A percentile compares a stretch with the other conserved stretches of the same genome.
Evolutionary conservation across 2,329 filamentous ascomycete species (phyloP).

Genomic region (Apiospora hydei): DNA sequence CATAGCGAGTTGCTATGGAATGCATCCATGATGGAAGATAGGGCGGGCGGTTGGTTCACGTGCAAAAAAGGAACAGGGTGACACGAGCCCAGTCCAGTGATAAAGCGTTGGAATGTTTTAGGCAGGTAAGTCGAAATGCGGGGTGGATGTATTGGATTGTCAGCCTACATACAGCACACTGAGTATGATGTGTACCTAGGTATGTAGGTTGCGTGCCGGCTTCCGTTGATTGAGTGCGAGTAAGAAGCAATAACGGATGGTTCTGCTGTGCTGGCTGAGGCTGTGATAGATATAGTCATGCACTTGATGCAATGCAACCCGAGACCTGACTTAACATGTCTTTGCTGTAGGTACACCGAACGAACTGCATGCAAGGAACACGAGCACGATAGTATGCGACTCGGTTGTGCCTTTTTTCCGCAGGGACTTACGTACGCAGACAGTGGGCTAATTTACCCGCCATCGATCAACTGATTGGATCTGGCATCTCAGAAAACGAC

Average conservation of each 20-base stretch:
- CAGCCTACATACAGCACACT: background rate
- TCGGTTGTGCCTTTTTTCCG: background rate
- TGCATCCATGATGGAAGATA: background rate
- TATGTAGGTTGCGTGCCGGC: background rate
- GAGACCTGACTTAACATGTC: background rate
- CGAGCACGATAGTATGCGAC: background rate
- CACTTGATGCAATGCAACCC: background rate
- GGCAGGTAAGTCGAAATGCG: constrained; percentile 9
- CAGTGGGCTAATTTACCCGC: constrained; percentile 16
- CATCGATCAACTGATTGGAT: constrained; percentile 16
- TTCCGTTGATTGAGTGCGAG: background rate
- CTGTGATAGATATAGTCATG: constrained; percentile 3
- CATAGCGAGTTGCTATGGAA: background rate
- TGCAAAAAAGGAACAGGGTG: background rate
- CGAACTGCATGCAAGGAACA: constrained; percentile 4
- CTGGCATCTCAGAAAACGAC: constrained; percentile 12
- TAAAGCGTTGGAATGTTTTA: background rate
- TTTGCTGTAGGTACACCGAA: background rate
- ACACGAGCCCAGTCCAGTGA: background rate
- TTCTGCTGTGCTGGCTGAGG: background rate
- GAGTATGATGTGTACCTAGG: no score
- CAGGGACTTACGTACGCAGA: constrained; percentile 1
- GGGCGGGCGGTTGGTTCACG: background rate
- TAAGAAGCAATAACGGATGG: background rate
- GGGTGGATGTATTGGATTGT: background rate